Conservation (phyloP, 2,329 filamentous ascomycete genomes). For the Elsinoe perseae region DNA sequence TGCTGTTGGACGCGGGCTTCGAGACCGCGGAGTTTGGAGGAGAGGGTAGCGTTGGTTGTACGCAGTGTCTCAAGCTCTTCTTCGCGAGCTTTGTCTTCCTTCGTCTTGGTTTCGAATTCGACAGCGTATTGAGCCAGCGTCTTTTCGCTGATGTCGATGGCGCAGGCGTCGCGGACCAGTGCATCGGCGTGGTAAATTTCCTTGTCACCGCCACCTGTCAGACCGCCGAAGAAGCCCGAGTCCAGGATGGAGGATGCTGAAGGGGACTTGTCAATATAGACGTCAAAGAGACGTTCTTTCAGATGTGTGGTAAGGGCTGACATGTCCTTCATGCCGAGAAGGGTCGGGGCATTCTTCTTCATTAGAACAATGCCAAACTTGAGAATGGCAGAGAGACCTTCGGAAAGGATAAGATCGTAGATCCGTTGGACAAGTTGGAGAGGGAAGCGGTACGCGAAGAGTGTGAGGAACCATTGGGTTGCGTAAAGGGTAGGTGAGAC, state of each 20-base stretch:
- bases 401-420: slow-evolving; percentile 89
- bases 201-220: slow-evolving; percentile 80
- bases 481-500: slow-evolving; percentile 91
- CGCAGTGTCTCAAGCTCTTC: slow-evolving; percentile 69
- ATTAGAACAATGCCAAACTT: slow-evolving; percentile 94
- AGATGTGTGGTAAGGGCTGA: slow-evolving; percentile 77
- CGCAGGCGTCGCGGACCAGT: slow-evolving; percentile 85
- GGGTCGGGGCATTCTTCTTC: slow-evolving; percentile 76
- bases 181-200: slow-evolving; percentile 93
- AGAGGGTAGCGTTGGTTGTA: slow-evolving; percentile 57
- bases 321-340: slow-evolving; percentile 88
- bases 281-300: slow-evolving; percentile 90
- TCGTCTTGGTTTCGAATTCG: slow-evolving; percentile 90
- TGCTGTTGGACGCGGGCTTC: slow-evolving; percentile 83
- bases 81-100: slow-evolving; percentile 73
- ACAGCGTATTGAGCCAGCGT: slow-evolving; percentile 69
- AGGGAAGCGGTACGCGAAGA: slow-evolving; percentile 98
- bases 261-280: slow-evolving; percentile 90
- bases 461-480: slow-evolving; percentile 96
- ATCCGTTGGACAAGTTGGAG: slow-evolving; percentile 92
- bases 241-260: slow-evolving; percentile 90
- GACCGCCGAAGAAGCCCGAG: slow-evolving; percentile 86
- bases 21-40: slow-evolving; percentile 70
- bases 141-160: slow-evolving; percentile 75
- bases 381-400: slow-evolving; percentile 80